Base-by-base conservation (phyloP, 345 rosid species). In the Murraya paniculata region DNA sequence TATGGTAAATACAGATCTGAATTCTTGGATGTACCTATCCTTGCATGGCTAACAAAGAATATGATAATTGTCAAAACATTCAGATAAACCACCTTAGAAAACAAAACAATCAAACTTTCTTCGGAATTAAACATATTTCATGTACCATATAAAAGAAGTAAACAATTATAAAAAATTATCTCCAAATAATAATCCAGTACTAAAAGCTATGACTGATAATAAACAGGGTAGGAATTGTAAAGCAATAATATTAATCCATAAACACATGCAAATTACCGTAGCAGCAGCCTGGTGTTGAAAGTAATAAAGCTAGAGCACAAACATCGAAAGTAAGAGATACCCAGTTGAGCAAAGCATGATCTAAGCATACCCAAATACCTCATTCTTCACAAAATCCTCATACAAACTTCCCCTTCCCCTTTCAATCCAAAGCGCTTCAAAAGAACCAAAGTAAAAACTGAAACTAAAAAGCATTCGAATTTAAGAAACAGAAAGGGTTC, bases 311-410 rank as follows among this genome's bases (percentile, higher is more conserved):
- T 10, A 25, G 5, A 41, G 27, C 59, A 68, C 56, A 59, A 82
- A 61, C 18, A 62, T 38, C n/a, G 64, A 73, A 78, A 59, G 59
- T 5, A 67, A 75, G 76, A 80, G 39, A 72, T 18, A 74, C 74
- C 83, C 78, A 81, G 31, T 8, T 55, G 33, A 56, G 74, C 30
- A 55, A 38, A 81, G 1, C 71, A 73, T 6, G 79, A 78, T 50
- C 72, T 53, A 50, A 33, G 61, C 76, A 84, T 68, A 79, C 33
- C 84, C 77, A 59, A 70, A 72, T 79, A 78, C 87, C 88, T 79
- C 28, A 83, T 61, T 76, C 73, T 36, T 66, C 82, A 85, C 39
- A 81, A 64, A 85, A 82, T 75, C 71, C 85, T 72, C 53, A 76
- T 55, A 78, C 59, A 78, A 55, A 75, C 48, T 28, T 48, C 25